Percentiles rank a stretch among this genome's conserved stretches.
Conservation (phyloP, 345 rosid genomes). For the Lepidium didymum region DNA sequence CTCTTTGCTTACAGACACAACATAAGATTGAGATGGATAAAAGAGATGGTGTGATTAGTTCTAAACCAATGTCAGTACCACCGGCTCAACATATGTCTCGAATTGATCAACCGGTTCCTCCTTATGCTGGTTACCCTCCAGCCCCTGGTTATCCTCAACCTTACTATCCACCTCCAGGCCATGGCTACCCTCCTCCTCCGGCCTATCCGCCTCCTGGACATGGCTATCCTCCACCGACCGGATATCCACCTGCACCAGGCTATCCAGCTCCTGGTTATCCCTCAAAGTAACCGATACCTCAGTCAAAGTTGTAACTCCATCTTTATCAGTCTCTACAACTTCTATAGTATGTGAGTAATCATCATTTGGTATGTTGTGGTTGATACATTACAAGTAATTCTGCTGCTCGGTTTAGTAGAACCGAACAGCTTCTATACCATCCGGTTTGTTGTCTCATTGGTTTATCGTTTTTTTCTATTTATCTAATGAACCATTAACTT, state of each 20-base stretch:
- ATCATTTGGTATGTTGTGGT: not conserved
- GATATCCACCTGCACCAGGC: slow-evolving; percentile 1
- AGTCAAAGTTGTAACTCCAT: not conserved
- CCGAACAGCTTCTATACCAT: not conserved
- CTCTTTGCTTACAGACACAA: slow-evolving; percentile 39
- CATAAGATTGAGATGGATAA: slow-evolving; percentile 69
- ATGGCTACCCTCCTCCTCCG: slow-evolving; percentile 26
- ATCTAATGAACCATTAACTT: not conserved
- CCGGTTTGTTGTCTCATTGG: slow-evolving; percentile 6
- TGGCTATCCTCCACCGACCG: slow-evolving; percentile 13
- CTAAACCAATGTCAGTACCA: slow-evolving; percentile 49
- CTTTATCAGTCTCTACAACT: not conserved
- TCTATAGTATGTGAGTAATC: not conserved
- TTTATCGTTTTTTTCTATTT: not conserved
- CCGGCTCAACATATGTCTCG: slow-evolving; percentile 58
- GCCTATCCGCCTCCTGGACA: slow-evolving; percentile 33
- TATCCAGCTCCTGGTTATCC: slow-evolving; percentile 12
- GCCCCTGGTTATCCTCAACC: slow-evolving; percentile 30
- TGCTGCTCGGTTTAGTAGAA: not conserved
- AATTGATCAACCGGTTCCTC: slow-evolving; percentile 40
- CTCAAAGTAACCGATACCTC: not conserved
- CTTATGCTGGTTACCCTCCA: slow-evolving; percentile 41
- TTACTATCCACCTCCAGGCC: slow-evolving; percentile 27
- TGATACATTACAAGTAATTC: not conserved
- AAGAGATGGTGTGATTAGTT: slow-evolving; percentile 44